Base-by-base conservation (phyloP, 495 filamentous ascomycete species). In the Lasiosphaeris hirsuta region DNA sequence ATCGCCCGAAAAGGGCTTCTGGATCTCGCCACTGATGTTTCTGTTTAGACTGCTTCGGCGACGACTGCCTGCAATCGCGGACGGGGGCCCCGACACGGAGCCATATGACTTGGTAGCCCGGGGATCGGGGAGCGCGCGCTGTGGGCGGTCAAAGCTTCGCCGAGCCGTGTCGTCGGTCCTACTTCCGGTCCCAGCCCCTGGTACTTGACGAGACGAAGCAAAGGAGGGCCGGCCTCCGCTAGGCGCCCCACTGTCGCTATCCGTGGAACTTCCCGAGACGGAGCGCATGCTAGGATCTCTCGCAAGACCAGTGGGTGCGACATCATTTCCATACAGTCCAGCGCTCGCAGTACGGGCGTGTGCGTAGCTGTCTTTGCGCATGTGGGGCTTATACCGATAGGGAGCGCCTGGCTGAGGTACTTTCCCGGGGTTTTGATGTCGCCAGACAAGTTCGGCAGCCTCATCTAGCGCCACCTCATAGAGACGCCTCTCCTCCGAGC, bases 371-470 rank as follows among this genome's bases (percentile, higher is more conserved):
- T 81, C 80, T 62, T 82, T 86, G 51, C 81, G 74, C 51, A 85
- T 64, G 62, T 87, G 84, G 9, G 79, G 70, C 51, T 75, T 82
- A 72, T 84, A 90, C 18, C 75, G 78, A 63, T 86, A 90, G 18
- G 86, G 81, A 10, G 84, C 83, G 45, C 84, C 79, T 0, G 81
- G 78, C 23, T 81, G 69, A 1, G 79, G 81, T 0, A 84, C 81
- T 56, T 76, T 76, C 36, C 72, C 65, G 4, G 73, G 74, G 62
- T 94, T 83, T 62, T 88, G 83, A 65, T 96, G 91, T 66, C 85
- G 85, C 83, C 85, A 94, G 17, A 96, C 90, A 4, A 96, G 77
- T 63, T 96, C 88, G 3, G 90, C 87, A 0, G 92, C 92, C 68
- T 96, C 92, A 56, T 92, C 81, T 57, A 92, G 85, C 8, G 92